Conservation (phyloP, 2,329 filamentous ascomycete species). For the Drechslera avenae region DNA sequence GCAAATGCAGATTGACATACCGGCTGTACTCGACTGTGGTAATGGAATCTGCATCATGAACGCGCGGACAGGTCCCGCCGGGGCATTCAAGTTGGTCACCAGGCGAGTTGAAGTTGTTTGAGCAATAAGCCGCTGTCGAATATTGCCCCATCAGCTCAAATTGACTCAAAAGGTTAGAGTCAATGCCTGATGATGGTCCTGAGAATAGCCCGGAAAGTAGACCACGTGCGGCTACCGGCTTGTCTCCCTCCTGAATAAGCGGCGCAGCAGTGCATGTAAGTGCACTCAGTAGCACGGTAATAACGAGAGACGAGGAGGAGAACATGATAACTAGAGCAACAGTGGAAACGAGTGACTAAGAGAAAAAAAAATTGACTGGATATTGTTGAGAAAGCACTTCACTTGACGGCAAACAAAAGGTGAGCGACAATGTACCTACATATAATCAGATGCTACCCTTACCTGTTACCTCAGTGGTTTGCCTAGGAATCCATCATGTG, state of each 20-base stretch:
- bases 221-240: too few species aligned
- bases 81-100: conserved; percentile 53
- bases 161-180: conserved; percentile 22
- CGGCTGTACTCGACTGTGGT: conserved; percentile 52
- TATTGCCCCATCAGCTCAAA: conserved; percentile 51
- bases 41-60: conserved; percentile 52
- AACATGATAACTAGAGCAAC: conserved; percentile 11
- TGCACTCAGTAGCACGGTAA: conserved; percentile 14
- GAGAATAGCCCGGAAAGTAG: neutral
- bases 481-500: conserved; percentile 9
- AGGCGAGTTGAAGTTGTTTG: conserved; percentile 52
- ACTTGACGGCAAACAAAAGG: neutral
- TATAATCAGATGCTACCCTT: neutral
- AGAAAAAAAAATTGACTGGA: conserved; percentile 3
- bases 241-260: conserved; percentile 25
- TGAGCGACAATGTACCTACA: neutral
- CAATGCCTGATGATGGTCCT: conserved; percentile 21
- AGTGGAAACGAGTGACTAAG: conserved; percentile 1
- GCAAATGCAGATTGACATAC: conserved; percentile 7
- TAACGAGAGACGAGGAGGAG: conserved; percentile 18
- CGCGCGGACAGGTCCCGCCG: conserved; percentile 55
- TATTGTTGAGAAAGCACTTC: neutral
- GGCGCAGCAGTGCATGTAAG: conserved; percentile 25
- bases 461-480: neutral
- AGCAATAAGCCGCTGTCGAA: conserved; percentile 60